Evolutionary conservation across 768 basidiomycete species (phyloP).

Genomic region (Lactarius tabidus): DNA sequence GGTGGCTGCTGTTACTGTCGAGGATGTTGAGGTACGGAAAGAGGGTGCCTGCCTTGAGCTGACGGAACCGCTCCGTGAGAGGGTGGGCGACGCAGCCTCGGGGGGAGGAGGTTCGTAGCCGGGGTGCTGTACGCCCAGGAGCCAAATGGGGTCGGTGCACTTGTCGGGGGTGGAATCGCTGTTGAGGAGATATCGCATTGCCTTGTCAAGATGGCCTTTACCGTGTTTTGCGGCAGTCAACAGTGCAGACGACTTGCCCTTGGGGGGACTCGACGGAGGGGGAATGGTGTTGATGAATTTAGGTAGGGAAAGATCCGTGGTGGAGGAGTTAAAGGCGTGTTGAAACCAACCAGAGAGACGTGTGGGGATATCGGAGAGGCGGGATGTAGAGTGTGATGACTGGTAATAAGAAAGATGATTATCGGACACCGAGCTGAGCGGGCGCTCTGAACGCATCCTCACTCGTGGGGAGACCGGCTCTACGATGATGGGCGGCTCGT

Average conservation of each 20-base stretch:
- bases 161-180: constrained; percentile 85
- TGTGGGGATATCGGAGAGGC: constrained; percentile 68
- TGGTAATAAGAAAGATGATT: constrained; percentile 45
- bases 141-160: constrained; percentile 81
- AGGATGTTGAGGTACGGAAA: constrained; percentile 44
- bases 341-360: constrained; percentile 81
- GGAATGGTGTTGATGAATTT: constrained; percentile 47
- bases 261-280: constrained; percentile 37
- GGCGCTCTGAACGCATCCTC: constrained; percentile 55
- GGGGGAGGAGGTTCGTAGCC: constrained; percentile 58
- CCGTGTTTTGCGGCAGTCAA: constrained; percentile 69
- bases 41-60: constrained; percentile 42
- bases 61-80: constrained; percentile 37
- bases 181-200: constrained; percentile 88
- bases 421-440: constrained; percentile 43
- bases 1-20: constrained; percentile 32
- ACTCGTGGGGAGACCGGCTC: constrained; percentile 56
- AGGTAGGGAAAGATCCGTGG: constrained; percentile 68
- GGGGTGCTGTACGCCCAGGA: constrained; percentile 77
- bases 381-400: constrained; percentile 41
- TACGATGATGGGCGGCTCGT: constrained; percentile 63
- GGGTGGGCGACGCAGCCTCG: constrained; percentile 21
- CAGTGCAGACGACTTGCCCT: constrained; percentile 46
- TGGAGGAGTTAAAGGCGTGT: constrained; percentile 78
- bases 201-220: constrained; percentile 75